A percentile compares a stretch with the other conserved stretches of the same genome.
These are phyloP conservation scores for Proliferodiscus dingleyae DNA, from an alignment of 2,329 filamentous ascomycete species.

Conservation along the genomic window DNA sequence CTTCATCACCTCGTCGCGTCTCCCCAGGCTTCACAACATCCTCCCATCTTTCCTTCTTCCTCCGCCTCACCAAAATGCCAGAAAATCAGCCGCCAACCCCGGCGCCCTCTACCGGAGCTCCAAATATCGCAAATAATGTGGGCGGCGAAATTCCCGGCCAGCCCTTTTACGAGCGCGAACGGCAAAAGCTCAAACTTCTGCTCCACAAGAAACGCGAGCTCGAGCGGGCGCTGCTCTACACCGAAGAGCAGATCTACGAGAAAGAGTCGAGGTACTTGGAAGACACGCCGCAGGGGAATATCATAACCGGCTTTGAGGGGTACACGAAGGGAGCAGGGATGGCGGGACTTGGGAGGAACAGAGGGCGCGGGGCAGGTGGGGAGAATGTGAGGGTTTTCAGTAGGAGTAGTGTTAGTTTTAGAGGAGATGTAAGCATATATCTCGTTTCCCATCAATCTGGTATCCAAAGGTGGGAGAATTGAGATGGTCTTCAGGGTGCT, in stretches of 20 bases:
- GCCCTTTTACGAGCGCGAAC: slow-evolving; percentile 70
- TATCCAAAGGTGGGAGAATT: not conserved
- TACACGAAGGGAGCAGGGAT: slow-evolving; percentile 83
- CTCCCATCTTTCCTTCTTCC: not conserved
- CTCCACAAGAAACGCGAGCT: slow-evolving; percentile 58
- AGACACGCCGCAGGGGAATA: slow-evolving; percentile 84
- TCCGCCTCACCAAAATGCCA: too few relatives aligned
- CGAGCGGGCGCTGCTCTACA: slow-evolving; percentile 17
- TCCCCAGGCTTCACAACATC: not conserved
- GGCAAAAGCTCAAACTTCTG: slow-evolving; percentile 61
- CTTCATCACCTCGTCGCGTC: not conserved
- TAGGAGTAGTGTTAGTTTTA: slow-evolving; percentile 50
- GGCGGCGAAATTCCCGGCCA: slow-evolving; percentile 46
- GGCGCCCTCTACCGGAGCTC: too few relatives aligned
- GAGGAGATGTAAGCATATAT: not conserved
- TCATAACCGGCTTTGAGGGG: slow-evolving; percentile 95
- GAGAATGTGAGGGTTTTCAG: slow-evolving; percentile 70
- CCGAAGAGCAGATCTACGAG: slow-evolving; percentile 76
- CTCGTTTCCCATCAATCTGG: not conserved
- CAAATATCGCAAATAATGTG: too few relatives aligned
- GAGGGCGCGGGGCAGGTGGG: slow-evolving; percentile 60
- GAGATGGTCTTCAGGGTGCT: too few relatives aligned
- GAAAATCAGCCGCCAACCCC: too few relatives aligned
- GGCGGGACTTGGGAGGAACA: slow-evolving; percentile 57
- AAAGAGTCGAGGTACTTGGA: slow-evolving; percentile 88